Base-by-base conservation (phyloP, 1,284 basidiomycete species). In the Somion occarium region DNA sequence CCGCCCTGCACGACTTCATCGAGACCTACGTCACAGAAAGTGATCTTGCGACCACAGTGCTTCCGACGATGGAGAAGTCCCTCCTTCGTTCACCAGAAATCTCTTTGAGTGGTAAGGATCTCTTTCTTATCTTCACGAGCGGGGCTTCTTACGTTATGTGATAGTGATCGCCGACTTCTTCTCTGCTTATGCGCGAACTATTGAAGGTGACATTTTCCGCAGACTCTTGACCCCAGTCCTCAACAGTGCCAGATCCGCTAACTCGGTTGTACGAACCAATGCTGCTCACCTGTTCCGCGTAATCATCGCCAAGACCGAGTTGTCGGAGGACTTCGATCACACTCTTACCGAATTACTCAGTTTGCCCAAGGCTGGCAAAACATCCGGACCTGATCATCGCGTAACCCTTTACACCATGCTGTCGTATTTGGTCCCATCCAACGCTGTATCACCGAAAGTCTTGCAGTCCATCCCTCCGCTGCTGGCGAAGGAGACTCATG, bases 311-410 rank as follows among this genome's bases (percentile, higher is more conserved):
- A 70, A 69, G 23, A 62, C 61, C 25, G 58, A 54, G 7, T 57
- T 67, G 15, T 57, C 68, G 3, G 62, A 69, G 13, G 66, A 72
- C 57, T 50, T 71, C 11, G 74, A 76, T 49, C 58, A 76, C 2
- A 76, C 79, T 3, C 77, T 80, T 2, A 68, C 74, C 9, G 91
- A 94, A 56, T 68, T 94, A 1, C 72, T 93, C 12, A 70, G 73
- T 13, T 75, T 92, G 0, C 88, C 91, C 3, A 86, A 88, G 62
- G 69, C 83, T 0, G 88, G 91, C 26, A 98, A 96, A 72, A 91
- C 91, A 0, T 73, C 85, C 0, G 91, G 91, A 1, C 79, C 89
- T 2, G 93, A 95, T 54, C 92, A 98, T 64, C 85, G 93, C n/a
- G 68, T 83, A 4, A 75, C 85, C 0, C 72, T 98, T 9, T 93